Percentiles rank a stretch among this genome's conserved stretches.
phyloP scores from a whole-genome alignment of 371 early-diverging fungal species.

The Apophysomyces ossiformis region DNA sequence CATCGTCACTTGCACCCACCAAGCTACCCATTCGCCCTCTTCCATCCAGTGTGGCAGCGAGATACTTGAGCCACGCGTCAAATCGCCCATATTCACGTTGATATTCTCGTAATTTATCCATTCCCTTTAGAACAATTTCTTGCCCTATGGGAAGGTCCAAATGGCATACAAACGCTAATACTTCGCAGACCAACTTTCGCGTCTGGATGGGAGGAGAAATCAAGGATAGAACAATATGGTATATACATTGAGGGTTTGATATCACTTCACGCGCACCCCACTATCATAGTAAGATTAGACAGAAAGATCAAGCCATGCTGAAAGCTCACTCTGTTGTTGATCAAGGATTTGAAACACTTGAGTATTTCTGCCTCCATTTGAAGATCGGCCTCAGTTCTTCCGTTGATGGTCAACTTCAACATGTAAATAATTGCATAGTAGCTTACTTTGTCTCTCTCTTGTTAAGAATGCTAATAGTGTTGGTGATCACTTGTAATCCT shows the following conservation, averaged over 20 bases:
- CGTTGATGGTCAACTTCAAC: slow-evolving; percentile 14
- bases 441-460: slow-evolving; percentile 49
- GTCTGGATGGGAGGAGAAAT: slow-evolving; percentile 80
- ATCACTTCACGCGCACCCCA: slow-evolving; percentile 88
- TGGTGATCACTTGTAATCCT: slow-evolving; percentile 70
- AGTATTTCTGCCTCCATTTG: slow-evolving; percentile 83
- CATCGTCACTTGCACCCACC: slow-evolving; percentile 81
- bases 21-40: slow-evolving; percentile 80
- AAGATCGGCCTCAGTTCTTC: slow-evolving; percentile 70
- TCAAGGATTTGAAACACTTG: slow-evolving; percentile 78
- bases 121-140: slow-evolving; percentile 76
- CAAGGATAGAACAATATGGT: slow-evolving; percentile 75
- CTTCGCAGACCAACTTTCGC: slow-evolving; percentile 80
- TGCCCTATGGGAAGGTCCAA: slow-evolving; percentile 81
- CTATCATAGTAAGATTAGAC: slow-evolving; percentile 28
- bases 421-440: background rate
- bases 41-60: slow-evolving; percentile 79
- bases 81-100: slow-evolving; percentile 69
- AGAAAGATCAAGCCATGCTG: background rate
- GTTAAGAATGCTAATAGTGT: slow-evolving; percentile 65
- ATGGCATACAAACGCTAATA: slow-evolving; percentile 84
- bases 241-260: slow-evolving; percentile 71
- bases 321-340: slow-evolving; percentile 66
- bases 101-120: slow-evolving; percentile 65
- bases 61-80: slow-evolving; percentile 81